Conservation (phyloP, 208 protist species). For the Trypanosoma caninum region DNA sequence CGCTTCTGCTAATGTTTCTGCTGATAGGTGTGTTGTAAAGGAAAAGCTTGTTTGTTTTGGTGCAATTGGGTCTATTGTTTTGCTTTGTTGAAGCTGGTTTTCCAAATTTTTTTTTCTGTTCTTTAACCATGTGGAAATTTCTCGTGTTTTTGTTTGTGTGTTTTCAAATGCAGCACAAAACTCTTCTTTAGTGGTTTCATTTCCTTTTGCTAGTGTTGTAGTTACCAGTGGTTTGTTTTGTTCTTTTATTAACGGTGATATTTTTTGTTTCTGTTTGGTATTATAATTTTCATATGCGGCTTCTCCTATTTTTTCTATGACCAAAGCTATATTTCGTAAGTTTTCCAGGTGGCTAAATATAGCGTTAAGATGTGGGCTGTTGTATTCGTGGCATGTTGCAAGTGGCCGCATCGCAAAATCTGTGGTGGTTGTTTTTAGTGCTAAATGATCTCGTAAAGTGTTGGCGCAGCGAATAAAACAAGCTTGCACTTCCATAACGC, state of each 20-base stretch:
- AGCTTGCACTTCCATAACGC: constrained; percentile 7
- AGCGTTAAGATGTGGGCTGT: constrained; percentile 18
- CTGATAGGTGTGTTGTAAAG: not conserved
- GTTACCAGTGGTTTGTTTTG: too few relatives aligned
- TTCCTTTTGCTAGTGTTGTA: too few relatives aligned
- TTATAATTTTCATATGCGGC: not conserved
- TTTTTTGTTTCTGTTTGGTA: not conserved
- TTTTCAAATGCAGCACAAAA: too few relatives aligned
- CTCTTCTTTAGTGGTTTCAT: too few relatives aligned
- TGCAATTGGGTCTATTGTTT: not conserved
- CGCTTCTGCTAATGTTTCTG: constrained; percentile 1
- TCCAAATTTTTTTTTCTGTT: too few relatives aligned
- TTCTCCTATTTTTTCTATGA: constrained; percentile 2
- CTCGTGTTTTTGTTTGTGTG: too few relatives aligned
- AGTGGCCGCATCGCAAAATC: constrained; percentile 8
- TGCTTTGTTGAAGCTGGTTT: too few relatives aligned
- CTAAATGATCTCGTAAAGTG: not conserved
- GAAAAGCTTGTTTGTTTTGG: not conserved
- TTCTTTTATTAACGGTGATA: not conserved
- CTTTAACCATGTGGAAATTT: too few relatives aligned
- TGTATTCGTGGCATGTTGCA: constrained; percentile 16
- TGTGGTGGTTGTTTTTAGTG: not conserved
- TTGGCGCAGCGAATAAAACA: not conserved
- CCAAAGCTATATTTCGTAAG: constrained; percentile 15
- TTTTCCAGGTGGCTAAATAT: constrained; percentile 25